Conservation (phyloP, 2,329 filamentous ascomycete species). For the Niveomyces coronatus region DNA sequence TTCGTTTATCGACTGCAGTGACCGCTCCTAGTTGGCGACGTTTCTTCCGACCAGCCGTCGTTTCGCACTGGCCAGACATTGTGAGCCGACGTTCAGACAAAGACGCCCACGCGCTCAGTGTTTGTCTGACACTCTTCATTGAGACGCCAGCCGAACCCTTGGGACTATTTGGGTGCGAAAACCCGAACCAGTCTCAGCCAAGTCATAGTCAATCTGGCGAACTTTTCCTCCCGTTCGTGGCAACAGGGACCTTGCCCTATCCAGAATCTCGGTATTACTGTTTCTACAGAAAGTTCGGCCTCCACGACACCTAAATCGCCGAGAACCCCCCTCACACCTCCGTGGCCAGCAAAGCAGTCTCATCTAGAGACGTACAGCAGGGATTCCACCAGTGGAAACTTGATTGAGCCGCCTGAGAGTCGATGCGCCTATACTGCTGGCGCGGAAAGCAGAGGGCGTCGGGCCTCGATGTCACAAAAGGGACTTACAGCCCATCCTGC, state of each 20-base stretch:
- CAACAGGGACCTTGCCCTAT: slow-evolving; percentile 22
- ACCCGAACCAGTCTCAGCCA: slow-evolving; percentile 22
- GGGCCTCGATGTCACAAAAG: slow-evolving; percentile 55
- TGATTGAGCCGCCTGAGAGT: slow-evolving; percentile 23
- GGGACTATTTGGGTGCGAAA: slow-evolving; percentile 27
- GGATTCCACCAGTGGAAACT: slow-evolving; percentile 14
- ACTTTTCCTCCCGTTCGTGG: slow-evolving; percentile 23
- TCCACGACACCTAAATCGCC: slow-evolving; percentile 24
- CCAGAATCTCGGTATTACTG: slow-evolving; percentile 22
- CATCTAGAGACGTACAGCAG: slow-evolving; percentile 15
- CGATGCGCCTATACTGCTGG: slow-evolving; percentile 48
- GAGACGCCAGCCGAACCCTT: slow-evolving; percentile 1
- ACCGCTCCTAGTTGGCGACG: no score
- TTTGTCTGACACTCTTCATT: no score
- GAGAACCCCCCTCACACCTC: slow-evolving; percentile 24
- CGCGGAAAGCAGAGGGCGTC: slow-evolving; percentile 43
- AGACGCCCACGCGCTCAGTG: no score
- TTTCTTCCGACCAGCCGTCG: no score
- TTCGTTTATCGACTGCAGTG: no score
- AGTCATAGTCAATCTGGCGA: slow-evolving; percentile 23
- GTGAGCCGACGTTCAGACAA: no score
- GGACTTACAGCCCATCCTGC: slow-evolving; percentile 45
- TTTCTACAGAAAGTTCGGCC: slow-evolving; percentile 21
- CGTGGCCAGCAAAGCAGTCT: slow-evolving; percentile 18
- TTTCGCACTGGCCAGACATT: no score